These are phyloP conservation scores for Ettlia oleoabundans DNA, from an alignment of 139 green algal species.

Conservation along the genomic window DNA sequence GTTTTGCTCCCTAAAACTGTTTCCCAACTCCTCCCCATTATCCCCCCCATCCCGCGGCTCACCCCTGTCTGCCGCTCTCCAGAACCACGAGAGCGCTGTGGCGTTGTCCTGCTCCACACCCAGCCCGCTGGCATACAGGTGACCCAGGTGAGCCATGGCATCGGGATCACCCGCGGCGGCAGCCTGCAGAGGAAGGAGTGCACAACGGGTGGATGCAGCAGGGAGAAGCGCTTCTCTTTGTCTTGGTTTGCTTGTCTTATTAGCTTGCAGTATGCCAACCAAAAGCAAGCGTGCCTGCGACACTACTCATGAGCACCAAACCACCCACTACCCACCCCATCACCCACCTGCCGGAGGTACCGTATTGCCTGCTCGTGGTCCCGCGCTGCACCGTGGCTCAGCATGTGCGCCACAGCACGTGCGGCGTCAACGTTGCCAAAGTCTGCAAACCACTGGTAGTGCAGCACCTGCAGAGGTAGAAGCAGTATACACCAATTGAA, in stretches of 20 bases:
- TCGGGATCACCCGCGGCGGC: slow-evolving; percentile 75
- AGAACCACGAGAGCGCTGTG: slow-evolving; percentile 56
- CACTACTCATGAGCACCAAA: neutral
- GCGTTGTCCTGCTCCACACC: slow-evolving; percentile 63
- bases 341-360: slow-evolving; percentile 42
- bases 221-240: neutral
- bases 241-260: no score
- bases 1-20: no score
- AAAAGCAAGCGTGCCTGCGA: no score
- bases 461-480: slow-evolving; percentile 49
- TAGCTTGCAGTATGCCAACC: no score
- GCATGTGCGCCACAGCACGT: slow-evolving; percentile 76
- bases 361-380: slow-evolving; percentile 74
- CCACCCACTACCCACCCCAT: neutral
- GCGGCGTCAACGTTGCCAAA: slow-evolving; percentile 87
- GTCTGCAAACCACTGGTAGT: slow-evolving; percentile 89
- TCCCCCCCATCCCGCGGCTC: no score
- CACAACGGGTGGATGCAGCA: neutral
- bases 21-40: no score
- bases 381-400: slow-evolving; percentile 73
- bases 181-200: slow-evolving; percentile 48
- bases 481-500: neutral
- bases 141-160: slow-evolving; percentile 86
- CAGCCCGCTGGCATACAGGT: slow-evolving; percentile 87
- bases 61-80: slow-evolving; percentile 39